These are phyloP conservation scores for Achlya hypogyna DNA, from an alignment of 352 stramenopile genomes.

Conservation along the genomic window DNA sequence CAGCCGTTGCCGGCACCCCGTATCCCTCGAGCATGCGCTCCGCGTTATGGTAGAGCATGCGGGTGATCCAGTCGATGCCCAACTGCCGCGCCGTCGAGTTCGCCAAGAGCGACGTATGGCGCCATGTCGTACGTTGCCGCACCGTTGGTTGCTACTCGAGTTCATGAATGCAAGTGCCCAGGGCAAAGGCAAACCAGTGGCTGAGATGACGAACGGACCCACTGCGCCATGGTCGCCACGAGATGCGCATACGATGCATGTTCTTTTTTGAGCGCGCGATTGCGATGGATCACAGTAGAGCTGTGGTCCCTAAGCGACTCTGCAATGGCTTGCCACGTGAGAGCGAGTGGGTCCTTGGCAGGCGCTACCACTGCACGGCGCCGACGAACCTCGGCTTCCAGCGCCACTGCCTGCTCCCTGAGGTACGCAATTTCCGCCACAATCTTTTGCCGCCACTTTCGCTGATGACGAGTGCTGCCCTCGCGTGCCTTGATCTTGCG, in stretches of 20 bases:
- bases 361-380: background rate
- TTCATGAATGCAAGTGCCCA: background rate
- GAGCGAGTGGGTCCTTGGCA: background rate
- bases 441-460: slow-evolving; percentile 1
- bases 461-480: background rate
- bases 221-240: background rate
- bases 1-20: background rate
- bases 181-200: background rate
- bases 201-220: background rate
- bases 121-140: background rate
- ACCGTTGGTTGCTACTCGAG: background rate
- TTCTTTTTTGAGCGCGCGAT: slow-evolving; percentile 4
- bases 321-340: slow-evolving; percentile 9
- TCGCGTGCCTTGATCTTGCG: background rate
- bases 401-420: background rate
- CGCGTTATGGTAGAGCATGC: slow-evolving; percentile 13
- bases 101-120: background rate
- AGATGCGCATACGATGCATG: background rate
- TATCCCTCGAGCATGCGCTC: slow-evolving; percentile 8
- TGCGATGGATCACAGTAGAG: background rate
- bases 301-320: background rate
- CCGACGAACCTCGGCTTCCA: background rate
- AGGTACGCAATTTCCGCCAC: background rate
- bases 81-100: slow-evolving; percentile 1
- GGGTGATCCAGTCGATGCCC: slow-evolving; percentile 19